Conservation (phyloP, 208 protist genomes). For the Leishmania gerbilli region DNA sequence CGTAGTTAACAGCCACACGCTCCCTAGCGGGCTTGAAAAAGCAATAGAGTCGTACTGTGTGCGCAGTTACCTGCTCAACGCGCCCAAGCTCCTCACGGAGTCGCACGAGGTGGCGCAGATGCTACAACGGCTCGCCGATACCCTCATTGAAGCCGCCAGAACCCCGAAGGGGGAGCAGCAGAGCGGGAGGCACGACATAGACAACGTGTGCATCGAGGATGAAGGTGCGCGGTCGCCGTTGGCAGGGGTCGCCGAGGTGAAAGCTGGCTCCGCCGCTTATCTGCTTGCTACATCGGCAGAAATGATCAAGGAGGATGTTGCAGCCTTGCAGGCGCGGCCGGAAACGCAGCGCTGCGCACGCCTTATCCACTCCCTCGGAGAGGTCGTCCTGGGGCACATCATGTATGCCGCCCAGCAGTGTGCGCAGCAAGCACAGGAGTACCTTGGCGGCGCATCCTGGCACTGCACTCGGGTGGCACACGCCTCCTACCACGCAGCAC, state of each 20-base stretch:
- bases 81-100: conserved; percentile 46
- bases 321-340: neutral
- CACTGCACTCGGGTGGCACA: neutral
- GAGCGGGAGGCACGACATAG: neutral
- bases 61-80: conserved; percentile 35
- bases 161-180: neutral
- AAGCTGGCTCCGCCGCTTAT: neutral
- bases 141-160: conserved; percentile 15
- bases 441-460: conserved; percentile 14
- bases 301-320: conserved; percentile 3
- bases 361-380: conserved; percentile 47
- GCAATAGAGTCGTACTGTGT: conserved; percentile 65
- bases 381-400: conserved; percentile 51
- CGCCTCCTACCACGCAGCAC: conserved; percentile 17
- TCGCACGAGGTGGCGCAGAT: conserved; percentile 30
- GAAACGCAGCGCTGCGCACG: conserved; percentile 8
- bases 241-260: neutral
- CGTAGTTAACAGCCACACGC: conserved; percentile 11
- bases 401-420: conserved; percentile 23
- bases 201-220: neutral
- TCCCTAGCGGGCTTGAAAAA: conserved; percentile 39
- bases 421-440: conserved; percentile 16
- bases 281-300: conserved; percentile 8
- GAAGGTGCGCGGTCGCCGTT: conserved; percentile 3
- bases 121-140: conserved; percentile 38